Evolutionary conservation across 768 basidiomycete species (phyloP), one percentile per base, ranked within the genome.

Genomic region (Dentipellis sp.): DNA sequence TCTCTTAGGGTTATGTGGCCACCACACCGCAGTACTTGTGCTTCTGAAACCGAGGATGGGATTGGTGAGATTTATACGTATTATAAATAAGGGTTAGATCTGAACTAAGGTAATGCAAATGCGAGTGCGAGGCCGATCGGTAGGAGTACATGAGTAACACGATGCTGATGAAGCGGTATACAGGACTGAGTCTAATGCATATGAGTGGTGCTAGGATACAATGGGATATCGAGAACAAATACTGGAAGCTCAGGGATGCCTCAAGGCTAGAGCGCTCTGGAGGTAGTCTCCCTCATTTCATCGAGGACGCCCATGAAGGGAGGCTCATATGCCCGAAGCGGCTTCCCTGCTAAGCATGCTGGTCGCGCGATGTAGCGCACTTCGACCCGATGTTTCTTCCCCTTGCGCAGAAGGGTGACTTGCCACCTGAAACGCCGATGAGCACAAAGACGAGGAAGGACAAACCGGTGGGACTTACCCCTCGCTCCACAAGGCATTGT

Each of bases 271-370:
- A 36, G n/a, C 29, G 51, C 14, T 10, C 22, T 12, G 19, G 29
- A 50, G 3, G 57, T 51, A 23, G 58, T 54, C 36, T 56, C 49
- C 57, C 60, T 53, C 16, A 61, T 66, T 59, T 77, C 73, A 52
- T 79, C 72, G 46, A 89, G 72, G 56, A 90, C 74, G 46, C 74
- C 83, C 61, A 88, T 78, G 69, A 85, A 90, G 0, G 88, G 89
- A 21, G 84, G 83, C 16, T 72, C 74, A 35, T 74, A 73, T 21
- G 65, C 68, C 54, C 68, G 57, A n/a, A 77, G 74, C 22, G 75
- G 57, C 61, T 80, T 75, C 35, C 79, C 80, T 0, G 72, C 65
- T 46, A 78, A 74, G 59, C 72, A 79, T 50, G 84, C 88, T 16
- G 85, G 84, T 58, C 84, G 76, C 6, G 82, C 88, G 55, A 67